phyloP scores from a whole-genome alignment of 768 basidiomycete genomes.

The Leccinum longicurvipes region DNA sequence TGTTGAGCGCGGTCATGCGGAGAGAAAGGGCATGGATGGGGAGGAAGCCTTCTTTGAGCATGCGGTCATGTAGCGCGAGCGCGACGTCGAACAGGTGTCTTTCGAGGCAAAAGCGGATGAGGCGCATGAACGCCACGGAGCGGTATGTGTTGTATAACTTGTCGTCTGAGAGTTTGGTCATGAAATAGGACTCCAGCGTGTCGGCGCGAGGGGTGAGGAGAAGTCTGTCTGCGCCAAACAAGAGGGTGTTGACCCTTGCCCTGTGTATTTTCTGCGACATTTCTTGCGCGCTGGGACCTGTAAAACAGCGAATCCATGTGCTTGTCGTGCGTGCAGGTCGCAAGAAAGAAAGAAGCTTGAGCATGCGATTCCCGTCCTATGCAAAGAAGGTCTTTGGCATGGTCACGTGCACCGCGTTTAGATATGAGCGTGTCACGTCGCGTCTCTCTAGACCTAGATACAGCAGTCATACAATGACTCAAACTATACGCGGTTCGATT shows the following conservation, averaged over 20 bases:
- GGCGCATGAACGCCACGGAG: slow-evolving; percentile 34
- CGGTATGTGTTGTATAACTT: slow-evolving; percentile 30
- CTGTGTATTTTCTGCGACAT: slow-evolving; percentile 15
- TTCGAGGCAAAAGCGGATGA: slow-evolving; percentile 41
- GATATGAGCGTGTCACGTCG: no score
- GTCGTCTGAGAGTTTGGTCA: slow-evolving; percentile 20
- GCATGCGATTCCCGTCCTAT: no score
- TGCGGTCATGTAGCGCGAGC: slow-evolving; percentile 37
- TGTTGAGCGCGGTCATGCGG: slow-evolving; percentile 37
- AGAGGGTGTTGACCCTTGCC: slow-evolving; percentile 25
- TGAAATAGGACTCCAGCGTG: slow-evolving; percentile 20
- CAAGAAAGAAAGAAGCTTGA: not conserved
- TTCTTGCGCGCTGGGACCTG: not conserved
- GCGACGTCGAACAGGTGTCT: slow-evolving; percentile 38
- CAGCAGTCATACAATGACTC: no score
- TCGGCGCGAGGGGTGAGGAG: slow-evolving; percentile 20
- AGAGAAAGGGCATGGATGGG: slow-evolving; percentile 38
- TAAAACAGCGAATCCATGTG: slow-evolving; percentile 3
- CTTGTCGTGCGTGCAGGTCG: not conserved
- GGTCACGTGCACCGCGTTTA: slow-evolving; percentile 9
- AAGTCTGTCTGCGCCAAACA: slow-evolving; percentile 27
- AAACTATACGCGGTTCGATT: no score
- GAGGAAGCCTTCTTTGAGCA: slow-evolving; percentile 39
- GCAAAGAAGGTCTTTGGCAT: no score
- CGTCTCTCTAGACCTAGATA: no score